Evolutionary conservation across 1,284 basidiomycete species (phyloP), one percentile per base, ranked within the genome.

Genomic region (Apiotrichum montevideense): DNA sequence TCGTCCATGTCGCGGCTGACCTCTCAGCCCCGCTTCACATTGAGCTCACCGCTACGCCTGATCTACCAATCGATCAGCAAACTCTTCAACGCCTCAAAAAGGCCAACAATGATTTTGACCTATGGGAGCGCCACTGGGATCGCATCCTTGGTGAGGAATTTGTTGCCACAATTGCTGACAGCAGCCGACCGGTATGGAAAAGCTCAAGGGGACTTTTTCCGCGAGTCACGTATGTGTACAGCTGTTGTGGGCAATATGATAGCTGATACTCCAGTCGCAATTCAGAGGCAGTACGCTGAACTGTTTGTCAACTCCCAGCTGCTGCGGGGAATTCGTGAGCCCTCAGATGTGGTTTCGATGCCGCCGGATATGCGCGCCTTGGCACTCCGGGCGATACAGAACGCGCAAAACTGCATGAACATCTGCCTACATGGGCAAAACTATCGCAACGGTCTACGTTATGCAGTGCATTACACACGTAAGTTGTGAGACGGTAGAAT

Each of bases 371-470:
- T 75, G 60, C 61, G 71, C n/a, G 61, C 64, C 6, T 57, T 77
- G 40, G 76, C 76, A 3, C 73, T 77, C 32, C 58, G 72, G 41
- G 74, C 76, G 2, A 77, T 77, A 74, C 58, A 71, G 14, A 77
- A 76, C 54, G 76, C 76, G n/a, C 74, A 77, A 55, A 57, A 63
- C 14, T 75, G 74, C 55, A 55, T 77, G 35, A 70, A 77, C 41
- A 75, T 76, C 40, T 75, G 74, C 39, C 63, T 77, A 6, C 64
- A 67, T 9, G 72, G 74, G 1, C 69, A 74, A 45, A 74, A 73
- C 50, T 95, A 95, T 69, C 82, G 90, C 63, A 88, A 90, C 70
- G 87, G 88, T 15, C 86, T 95, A 81, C 88, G 88, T 80, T 94
- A 91, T 68, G 87, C 68, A 56, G 68, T 71, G 52, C 70, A 68